Conservation (phyloP, 306 rosid species). For the Alnus rubra region DNA sequence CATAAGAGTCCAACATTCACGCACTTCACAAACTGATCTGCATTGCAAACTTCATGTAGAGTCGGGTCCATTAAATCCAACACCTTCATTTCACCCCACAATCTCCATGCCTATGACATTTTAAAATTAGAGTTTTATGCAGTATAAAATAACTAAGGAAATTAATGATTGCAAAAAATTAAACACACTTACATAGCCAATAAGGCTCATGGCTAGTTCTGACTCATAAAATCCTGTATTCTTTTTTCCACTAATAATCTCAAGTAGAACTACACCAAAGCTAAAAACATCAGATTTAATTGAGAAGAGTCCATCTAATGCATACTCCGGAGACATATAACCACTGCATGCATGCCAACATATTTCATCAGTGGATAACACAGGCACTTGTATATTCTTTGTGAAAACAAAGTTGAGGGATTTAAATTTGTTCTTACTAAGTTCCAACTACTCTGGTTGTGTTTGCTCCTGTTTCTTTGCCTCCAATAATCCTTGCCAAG, state of each 20-base stretch:
- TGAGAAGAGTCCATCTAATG: slow-evolving; percentile 45
- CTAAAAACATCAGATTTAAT: slow-evolving; percentile 57
- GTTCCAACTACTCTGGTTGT: slow-evolving; percentile 34
- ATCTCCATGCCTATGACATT: slow-evolving; percentile 44
- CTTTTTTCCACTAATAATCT: slow-evolving; percentile 54
- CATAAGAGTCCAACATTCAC: slow-evolving; percentile 43
- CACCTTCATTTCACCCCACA: slow-evolving; percentile 46
- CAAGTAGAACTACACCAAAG: slow-evolving; percentile 56
- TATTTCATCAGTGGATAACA: background rate
- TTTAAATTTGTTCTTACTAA: background rate
- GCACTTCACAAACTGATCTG: slow-evolving; percentile 36
- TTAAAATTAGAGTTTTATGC: background rate
- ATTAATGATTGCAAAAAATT: background rate
- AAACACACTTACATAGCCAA: slow-evolving; percentile 44
- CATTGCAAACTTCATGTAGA: slow-evolving; percentile 30
- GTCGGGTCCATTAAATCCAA: slow-evolving; percentile 42
- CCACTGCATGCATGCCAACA: slow-evolving; percentile 34
- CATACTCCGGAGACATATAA: slow-evolving; percentile 58
- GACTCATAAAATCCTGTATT: slow-evolving; percentile 44
- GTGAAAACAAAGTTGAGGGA: background rate
- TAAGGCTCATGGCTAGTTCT: slow-evolving; percentile 39
- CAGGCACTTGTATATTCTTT: background rate
- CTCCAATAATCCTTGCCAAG: slow-evolving; percentile 33
- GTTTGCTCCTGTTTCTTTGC: slow-evolving; percentile 33
- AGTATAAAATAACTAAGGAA: background rate